Evolutionary conservation across 2,329 filamentous ascomycete species (phyloP), one percentile per base, ranked within the genome.

Genomic region (Pseudocercospora cruenta): DNA sequence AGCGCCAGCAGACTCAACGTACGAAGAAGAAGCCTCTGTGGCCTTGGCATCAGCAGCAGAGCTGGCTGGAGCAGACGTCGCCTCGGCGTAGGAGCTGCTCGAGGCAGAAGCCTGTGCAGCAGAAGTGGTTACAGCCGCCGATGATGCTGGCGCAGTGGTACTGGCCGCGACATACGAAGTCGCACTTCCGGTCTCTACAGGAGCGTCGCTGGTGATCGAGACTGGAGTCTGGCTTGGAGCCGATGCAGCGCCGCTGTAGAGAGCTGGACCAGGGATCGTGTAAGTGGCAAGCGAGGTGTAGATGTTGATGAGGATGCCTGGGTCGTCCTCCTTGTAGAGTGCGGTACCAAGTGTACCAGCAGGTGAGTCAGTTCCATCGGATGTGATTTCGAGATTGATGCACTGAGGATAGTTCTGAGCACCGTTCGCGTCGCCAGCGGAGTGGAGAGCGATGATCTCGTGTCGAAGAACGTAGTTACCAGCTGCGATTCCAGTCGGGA

Each of bases 381-480:
- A 86, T 26, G 84, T 85, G 69, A 90, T 79, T 74, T 87, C 82
- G 67, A 90, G 74, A 80, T 90, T 88, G 71, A 87, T 80, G 76
- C 88, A 83, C 64, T 74, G 71, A 19, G 69, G 81, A 72, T 83
- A 82, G 71, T 78, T 79, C 70, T 83, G 79, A 14, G 81, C 80
- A 21, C 80, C 83, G 61, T 80, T 80, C 16, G 78, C 58, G 36
- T 75, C 70, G 8, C 77, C 80, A 10, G 80, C 84, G 26, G 80
- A 79, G 79, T 90, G 87, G 60, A 90, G 85, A 22, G 85, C 87
- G 58, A 90, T 83, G 60, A 85, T 81, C 79, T 88, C 86, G 60
- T 86, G 84, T 16, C 86, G 83, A 12, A 88, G 81, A 64, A 88
- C 83, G 73, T 88, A 88, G 71, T 87, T 82, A 16, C 87, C 87